Evolutionary conservation across 495 filamentous ascomycete species (phyloP), one percentile per base, ranked within the genome.

Genomic region (Penicillium arizonense): DNA sequence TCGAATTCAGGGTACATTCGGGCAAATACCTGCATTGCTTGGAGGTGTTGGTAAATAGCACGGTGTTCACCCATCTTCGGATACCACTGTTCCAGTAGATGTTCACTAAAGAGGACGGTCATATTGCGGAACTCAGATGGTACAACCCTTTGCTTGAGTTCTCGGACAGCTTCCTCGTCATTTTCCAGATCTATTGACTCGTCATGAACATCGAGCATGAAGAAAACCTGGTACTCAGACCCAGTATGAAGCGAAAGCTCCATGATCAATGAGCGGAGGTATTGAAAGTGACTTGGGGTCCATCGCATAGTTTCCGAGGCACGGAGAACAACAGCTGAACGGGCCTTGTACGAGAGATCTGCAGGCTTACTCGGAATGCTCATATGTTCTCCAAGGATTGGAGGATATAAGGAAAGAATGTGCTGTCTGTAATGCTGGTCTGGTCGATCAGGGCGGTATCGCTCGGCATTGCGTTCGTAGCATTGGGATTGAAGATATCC

Each of bases 171-270:
- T n/a, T 73, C 68, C 20, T 72, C 61, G 58, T 79, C 69, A 4
- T 72, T 66, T 69, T 78, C 85, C 39, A 89, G 84, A 9, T 74
- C 63, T 40, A 81, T 56, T 20, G 63, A 56, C 43, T 65, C 47
- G 52, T 89, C 80, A 52, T 84, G 86, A 51, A 88, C 78, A 41
- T 92, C 83, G 16, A 91, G 77, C 43, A 91, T 77, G 7, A 93
- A 68, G 56, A 86, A 87, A 28, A 93, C 81, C 55, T 86, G 75
- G 60, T 89, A 92, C 68, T 89, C 84, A 14, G 85, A 86, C 7
- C 89, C 89, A 4, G 85, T 83, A 32, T 82, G 76, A 6, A 94
- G 70, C 7, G 80, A 82, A n/a, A 90, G 68, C 64, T 94, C 89
- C 12, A 80, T 83, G 56, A 93, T 77, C 46, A 91, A 70, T 6